phyloP scores from a whole-genome alignment of 2,329 filamentous ascomycete genomes.

The Botryotinia globosa region DNA sequence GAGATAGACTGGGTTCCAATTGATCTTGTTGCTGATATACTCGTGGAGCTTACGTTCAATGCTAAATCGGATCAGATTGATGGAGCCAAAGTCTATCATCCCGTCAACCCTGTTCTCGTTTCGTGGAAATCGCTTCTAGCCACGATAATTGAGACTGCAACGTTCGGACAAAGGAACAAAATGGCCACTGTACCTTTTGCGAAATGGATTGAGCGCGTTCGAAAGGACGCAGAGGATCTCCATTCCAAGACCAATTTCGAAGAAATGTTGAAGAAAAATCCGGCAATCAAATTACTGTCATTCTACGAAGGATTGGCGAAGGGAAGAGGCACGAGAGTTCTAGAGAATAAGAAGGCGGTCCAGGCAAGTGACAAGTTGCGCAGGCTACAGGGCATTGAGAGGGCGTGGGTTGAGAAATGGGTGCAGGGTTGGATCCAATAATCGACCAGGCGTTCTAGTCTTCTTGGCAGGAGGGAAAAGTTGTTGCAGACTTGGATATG shows the following conservation, averaged over 20 bases:
- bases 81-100: neutral
- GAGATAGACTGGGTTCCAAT: constrained; percentile 4
- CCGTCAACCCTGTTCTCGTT: neutral
- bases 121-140: neutral
- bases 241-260: neutral
- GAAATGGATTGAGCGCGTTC: neutral
- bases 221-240: neutral
- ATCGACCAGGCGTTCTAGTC: too few relatives aligned
- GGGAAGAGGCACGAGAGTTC: neutral
- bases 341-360: neutral
- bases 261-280: neutral
- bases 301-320: neutral
- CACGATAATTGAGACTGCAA: neutral
- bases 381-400: neutral
- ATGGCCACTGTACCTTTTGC: neutral
- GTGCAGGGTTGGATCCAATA: neutral
- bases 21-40: neutral
- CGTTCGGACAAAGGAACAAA: neutral
- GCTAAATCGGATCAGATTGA: too few relatives aligned
- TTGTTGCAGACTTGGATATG: too few relatives aligned
- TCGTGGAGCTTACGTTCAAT: neutral
- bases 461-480: too few relatives aligned
- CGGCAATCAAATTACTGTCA: neutral
- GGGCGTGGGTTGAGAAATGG: neutral
- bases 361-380: neutral